phyloP scores from a whole-genome alignment of 257 asterid genomes.

The Capsicum chinense region DNA sequence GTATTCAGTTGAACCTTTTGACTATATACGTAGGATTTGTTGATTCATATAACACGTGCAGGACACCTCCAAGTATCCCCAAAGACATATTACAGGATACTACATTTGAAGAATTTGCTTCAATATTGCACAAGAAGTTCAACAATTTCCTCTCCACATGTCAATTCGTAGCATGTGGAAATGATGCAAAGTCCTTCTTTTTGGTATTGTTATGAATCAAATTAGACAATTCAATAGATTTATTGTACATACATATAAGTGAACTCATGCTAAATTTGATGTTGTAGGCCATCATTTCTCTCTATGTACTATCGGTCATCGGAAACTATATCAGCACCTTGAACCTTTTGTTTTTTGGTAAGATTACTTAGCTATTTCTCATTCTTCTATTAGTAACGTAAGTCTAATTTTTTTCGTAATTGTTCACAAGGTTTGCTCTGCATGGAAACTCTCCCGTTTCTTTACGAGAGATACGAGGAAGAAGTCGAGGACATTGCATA shows the following conservation, averaged over 20 bases:
- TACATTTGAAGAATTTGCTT: conserved; percentile 39
- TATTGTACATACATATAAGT: background rate
- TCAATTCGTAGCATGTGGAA: conserved; percentile 53
- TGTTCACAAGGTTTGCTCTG: conserved; percentile 50
- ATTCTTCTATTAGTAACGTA: background rate
- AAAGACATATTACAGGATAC: conserved; percentile 42
- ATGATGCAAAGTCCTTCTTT: conserved; percentile 53
- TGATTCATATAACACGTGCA: conserved; percentile 30
- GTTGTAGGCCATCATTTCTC: conserved; percentile 50
- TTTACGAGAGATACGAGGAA: conserved; percentile 59
- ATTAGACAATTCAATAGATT: background rate
- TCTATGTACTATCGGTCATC: conserved; percentile 50
- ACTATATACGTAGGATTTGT: background rate
- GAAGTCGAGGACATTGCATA: conserved; percentile 54
- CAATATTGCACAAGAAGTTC: conserved; percentile 42
- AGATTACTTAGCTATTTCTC: background rate
- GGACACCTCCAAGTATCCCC: conserved; percentile 60
- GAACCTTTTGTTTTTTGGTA: conserved; percentile 68
- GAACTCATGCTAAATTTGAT: background rate
- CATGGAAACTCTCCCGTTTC: conserved; percentile 54
- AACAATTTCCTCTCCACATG: conserved; percentile 39
- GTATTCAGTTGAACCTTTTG: background rate
- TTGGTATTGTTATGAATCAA: conserved; percentile 40
- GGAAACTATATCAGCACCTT: conserved; percentile 58
- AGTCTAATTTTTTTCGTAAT: background rate